These are phyloP conservation scores for Chalciporus piperatoides DNA, from an alignment of 1,284 basidiomycete species.

Conservation along the genomic window DNA sequence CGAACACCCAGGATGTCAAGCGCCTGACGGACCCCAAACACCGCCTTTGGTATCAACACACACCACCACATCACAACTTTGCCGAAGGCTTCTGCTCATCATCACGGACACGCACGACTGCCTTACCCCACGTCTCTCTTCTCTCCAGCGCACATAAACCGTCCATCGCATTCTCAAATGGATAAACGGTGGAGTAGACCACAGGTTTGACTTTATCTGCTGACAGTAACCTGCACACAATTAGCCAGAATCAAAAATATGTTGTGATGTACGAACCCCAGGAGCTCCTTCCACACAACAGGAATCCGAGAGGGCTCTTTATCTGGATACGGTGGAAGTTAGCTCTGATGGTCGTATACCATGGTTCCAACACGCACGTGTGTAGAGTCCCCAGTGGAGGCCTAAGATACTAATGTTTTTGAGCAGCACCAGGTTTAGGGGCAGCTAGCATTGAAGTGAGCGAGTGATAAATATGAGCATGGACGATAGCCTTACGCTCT, in stretches of 20 bases:
- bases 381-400: slow-evolving; percentile 83
- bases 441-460: slow-evolving; percentile 48
- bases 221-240: slow-evolving; percentile 54
- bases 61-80: slow-evolving; percentile 29
- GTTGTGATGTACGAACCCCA: slow-evolving; percentile 46
- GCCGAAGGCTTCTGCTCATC: slow-evolving; percentile 32
- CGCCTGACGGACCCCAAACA: slow-evolving; percentile 26
- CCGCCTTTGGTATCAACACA: slow-evolving; percentile 2
- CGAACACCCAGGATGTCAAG: background rate
- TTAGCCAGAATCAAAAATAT: background rate
- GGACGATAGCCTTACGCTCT: slow-evolving; percentile 58
- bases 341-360: background rate
- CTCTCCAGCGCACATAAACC: slow-evolving; percentile 74
- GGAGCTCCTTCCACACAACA: slow-evolving; percentile 71
- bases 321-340: slow-evolving; percentile 36
- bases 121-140: slow-evolving; percentile 94
- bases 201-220: slow-evolving; percentile 69
- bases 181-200: slow-evolving; percentile 69
- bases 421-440: slow-evolving; percentile 83
- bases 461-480: background rate
- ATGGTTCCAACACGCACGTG: slow-evolving; percentile 42
- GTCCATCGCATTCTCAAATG: slow-evolving; percentile 52
- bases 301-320: slow-evolving; percentile 66
- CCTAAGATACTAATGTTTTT: slow-evolving; percentile 85
- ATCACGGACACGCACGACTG: slow-evolving; percentile 62